Percentiles rank a stretch among this genome's conserved stretches.
These are phyloP conservation scores for Colletotrichum eremochloae DNA, from an alignment of 2,329 filamentous ascomycete genomes.

Conservation along the genomic window DNA sequence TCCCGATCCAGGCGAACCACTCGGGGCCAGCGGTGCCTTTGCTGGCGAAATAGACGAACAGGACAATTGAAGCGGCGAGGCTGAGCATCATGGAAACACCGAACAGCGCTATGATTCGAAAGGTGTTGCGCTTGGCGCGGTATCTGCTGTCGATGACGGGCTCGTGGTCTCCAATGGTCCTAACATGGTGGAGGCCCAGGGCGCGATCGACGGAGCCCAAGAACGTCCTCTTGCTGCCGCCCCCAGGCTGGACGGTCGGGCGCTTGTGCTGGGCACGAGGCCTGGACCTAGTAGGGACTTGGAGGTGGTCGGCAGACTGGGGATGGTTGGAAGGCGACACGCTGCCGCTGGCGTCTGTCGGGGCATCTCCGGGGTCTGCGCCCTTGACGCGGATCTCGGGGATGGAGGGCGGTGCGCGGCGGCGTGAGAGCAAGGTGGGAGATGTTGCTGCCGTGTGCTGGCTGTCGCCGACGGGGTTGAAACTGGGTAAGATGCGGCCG, in stretches of 20 bases:
- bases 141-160: not conserved
- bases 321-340: not conserved
- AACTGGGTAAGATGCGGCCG: too few relatives aligned
- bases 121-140: not conserved
- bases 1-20: slow-evolving; percentile 20
- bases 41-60: not conserved
- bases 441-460: too few relatives aligned
- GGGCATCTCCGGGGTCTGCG: not conserved
- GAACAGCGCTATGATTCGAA: not conserved
- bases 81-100: slow-evolving; percentile 9
- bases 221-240: not conserved
- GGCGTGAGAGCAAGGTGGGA: too few relatives aligned
- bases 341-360: not conserved
- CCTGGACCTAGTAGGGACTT: not conserved
- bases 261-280: not conserved
- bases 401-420: not conserved
- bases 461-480: too few relatives aligned
- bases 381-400: slow-evolving; percentile 18
- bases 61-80: not conserved
- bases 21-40: not conserved
- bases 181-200: slow-evolving; percentile 22
- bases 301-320: slow-evolving; percentile 14
- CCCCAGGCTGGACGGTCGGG: not conserved
- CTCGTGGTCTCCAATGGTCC: slow-evolving; percentile 9
- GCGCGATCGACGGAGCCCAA: not conserved